Percentiles rank a stretch among this genome's conserved stretches.
These are phyloP conservation scores for Colletotrichum orchidophilum DNA, from an alignment of 2,329 filamentous ascomycete species.

Conservation along the genomic window DNA sequence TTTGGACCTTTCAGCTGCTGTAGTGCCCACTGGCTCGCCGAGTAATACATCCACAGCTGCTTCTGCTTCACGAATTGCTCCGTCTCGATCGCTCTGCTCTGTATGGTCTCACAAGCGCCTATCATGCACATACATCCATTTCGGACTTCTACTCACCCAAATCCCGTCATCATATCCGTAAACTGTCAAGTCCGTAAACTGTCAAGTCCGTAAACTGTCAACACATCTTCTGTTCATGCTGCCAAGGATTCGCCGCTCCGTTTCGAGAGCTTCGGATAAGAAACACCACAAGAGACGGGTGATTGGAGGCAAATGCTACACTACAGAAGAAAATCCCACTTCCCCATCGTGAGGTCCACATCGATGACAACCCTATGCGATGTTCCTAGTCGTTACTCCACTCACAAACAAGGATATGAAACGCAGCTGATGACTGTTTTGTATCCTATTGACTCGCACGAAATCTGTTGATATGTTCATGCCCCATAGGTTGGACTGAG, in stretches of 20 bases:
- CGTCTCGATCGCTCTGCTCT: no score
- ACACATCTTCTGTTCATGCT: neutral
- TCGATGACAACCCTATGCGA: neutral
- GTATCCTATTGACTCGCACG: neutral
- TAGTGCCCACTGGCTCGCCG: neutral
- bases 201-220: neutral
- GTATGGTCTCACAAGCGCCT: neutral
- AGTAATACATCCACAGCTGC: neutral
- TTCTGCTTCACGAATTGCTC: neutral
- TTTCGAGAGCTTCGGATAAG: neutral
- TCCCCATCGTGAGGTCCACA: neutral
- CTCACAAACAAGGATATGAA: conserved; percentile 27
- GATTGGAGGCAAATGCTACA: neutral
- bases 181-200: no score
- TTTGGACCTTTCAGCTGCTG: neutral
- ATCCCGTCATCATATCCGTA: no score
- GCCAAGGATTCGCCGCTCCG: neutral
- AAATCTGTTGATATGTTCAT: neutral
- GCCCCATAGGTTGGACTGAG: neutral
- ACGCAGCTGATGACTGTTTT: neutral
- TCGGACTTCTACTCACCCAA: no score
- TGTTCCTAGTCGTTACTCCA: conserved; percentile 1
- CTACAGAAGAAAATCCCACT: neutral
- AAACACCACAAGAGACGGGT: neutral
- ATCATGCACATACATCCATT: neutral